Evolutionary conservation across 768 basidiomycete genomes (phyloP), one percentile per base, ranked within the genome.

Genomic region (Boletus vermiculosoides): DNA sequence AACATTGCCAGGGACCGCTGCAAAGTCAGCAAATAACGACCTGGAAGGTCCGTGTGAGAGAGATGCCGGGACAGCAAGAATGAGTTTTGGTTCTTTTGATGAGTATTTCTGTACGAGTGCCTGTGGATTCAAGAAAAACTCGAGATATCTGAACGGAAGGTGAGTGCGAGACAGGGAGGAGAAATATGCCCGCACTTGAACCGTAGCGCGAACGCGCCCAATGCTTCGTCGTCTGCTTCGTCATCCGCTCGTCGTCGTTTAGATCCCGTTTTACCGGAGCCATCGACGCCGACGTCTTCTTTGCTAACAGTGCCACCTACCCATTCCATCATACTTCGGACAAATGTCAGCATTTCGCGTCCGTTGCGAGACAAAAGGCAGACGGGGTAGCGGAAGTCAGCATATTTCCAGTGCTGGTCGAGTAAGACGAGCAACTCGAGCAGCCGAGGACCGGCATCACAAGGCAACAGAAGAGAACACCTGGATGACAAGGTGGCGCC

Each of bases 311-410:
- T 94, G 1, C 97, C 96, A 11, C 97, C 97, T 60, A 99, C 84
- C 94, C 95, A 98, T 70, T 98, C 97, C 84, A 97, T 96, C 90
- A 98, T 89, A 77, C 92, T 95, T 56, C 94, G 77, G 28, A 97
- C 92, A 66, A 94, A 93, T 1, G 90, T 88, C 36, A 97, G 73
- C 88, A 97, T 96, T 73, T 99, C 96, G 58, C 87, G 83, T 3
- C 89, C 94, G 7, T 94, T 95, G 34, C 88, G 82, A 47, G 91
- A 91, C 39, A 98, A 81, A n/a, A 99, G 82, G 70, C 96, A 98
- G 36, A 99, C 91, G 0, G 96, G 97, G 71, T 81, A 90, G 69
- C 83, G 83, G 49, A 89, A 82, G 44, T 85, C 83, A 0, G 90
- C 90, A 71, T 85, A 98, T 55, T 88, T 88, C 97, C 97, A 99